Conservation (phyloP, 1,139 yeast genomes). For the Suhomyces kunorum region DNA sequence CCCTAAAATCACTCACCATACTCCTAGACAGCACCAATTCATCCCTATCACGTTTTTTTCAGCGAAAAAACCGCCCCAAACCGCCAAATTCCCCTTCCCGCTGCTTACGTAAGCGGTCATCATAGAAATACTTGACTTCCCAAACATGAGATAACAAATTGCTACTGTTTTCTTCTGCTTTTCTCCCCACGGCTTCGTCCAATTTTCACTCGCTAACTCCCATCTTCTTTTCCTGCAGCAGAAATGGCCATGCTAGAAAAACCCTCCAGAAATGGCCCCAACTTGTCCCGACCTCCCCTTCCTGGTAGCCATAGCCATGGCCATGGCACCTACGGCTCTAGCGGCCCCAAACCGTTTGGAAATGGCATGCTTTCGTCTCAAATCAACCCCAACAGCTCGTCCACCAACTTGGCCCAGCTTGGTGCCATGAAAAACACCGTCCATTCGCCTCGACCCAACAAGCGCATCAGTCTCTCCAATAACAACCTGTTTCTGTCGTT, state of each 20-base stretch:
- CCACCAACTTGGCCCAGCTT: constrained; percentile 26
- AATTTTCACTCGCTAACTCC: neutral
- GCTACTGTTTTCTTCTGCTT: neutral
- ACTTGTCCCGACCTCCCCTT: constrained; percentile 1
- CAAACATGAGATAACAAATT: neutral
- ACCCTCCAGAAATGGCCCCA: neutral
- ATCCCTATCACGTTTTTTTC: neutral
- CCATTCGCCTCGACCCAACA: constrained; percentile 22
- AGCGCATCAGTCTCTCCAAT: constrained; percentile 20
- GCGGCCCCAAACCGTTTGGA: neutral
- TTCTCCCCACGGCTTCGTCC: no score
- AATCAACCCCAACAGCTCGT: constrained; percentile 29
- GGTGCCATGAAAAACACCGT: constrained; percentile 10
- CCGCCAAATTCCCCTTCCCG: neutral
- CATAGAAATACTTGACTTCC: neutral
- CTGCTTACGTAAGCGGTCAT: neutral
- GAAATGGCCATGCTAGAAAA: constrained; percentile 8
- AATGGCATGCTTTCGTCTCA: constrained; percentile 9
- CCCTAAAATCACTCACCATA: no score
- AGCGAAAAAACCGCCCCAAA: neutral
- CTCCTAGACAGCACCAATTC: no score
- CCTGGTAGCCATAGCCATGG: constrained; percentile 1
- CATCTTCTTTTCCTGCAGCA: neutral
- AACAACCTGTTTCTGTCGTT: constrained; percentile 16
- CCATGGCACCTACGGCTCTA: neutral